Evolutionary conservation across 768 basidiomycete genomes (phyloP), one percentile per base, ranked within the genome.

Genomic region (Boletus rufocinnamomeus): DNA sequence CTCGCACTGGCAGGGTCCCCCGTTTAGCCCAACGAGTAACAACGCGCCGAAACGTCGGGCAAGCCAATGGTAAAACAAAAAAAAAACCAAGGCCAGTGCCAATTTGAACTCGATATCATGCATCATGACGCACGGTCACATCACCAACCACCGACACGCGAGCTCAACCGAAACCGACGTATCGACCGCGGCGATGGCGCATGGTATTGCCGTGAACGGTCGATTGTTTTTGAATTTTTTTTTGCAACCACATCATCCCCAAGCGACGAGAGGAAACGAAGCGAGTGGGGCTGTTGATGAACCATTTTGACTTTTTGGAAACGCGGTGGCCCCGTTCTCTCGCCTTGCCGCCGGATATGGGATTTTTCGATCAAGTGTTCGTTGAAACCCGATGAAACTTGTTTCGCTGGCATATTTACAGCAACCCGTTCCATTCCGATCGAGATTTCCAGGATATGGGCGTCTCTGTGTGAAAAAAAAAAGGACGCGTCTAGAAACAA

Each of bases 381-480:
- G 35, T 27, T 25, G 32, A 49, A 32, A 47, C 28, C 28, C 2
- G 38, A 5, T 56, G 56, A 56, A 60, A 60, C 59, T 41, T 32
- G 59, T 60, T 52, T 52, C 51, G 51, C 8, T 52, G 50, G 9
- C 38, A 27, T 27, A 38, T 14, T 6, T 30, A 30, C 27, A 38
- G 50, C 38, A 30, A 59, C 47, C 58, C 58, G 47, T 41, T 35
- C 57, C 48, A 59, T 44, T 59, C 57, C 57, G 58, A 59, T 59
- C 48, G 57, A 43, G 40, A 56, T 27, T 34, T 32, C 19, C 9
- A 9, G 21, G 38, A 38, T n/a, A 8, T 11, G 19, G 35, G 25
- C 13, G 17, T 25, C 17, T 11, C 14, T 52, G 51, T 41, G 28
- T 21, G 47, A 48, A 48, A 48, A 35, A 48, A 13, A 30, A 0